phyloP scores from a whole-genome alignment of 306 rosid genomes.

The Malus fusca region DNA sequence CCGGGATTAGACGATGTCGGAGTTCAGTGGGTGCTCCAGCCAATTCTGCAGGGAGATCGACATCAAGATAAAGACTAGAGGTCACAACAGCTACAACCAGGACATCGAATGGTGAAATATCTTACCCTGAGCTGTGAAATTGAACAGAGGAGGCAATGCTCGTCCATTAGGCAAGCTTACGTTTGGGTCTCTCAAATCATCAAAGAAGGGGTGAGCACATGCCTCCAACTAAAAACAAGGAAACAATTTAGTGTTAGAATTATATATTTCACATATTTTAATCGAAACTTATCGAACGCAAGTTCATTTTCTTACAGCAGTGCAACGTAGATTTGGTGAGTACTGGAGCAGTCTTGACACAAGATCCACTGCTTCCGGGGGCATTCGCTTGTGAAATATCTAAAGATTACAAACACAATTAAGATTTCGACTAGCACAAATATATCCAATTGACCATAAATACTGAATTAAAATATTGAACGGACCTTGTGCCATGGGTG shows the following conservation, averaged over 20 bases:
- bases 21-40: slow-evolving; percentile 69
- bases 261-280: neutral
- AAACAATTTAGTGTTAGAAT: slow-evolving; percentile 3
- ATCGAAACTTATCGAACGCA: neutral
- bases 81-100: neutral
- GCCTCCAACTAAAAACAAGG: slow-evolving; percentile 68
- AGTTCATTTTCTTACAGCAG: slow-evolving; percentile 59
- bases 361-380: slow-evolving; percentile 82
- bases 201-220: slow-evolving; percentile 83
- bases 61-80: slow-evolving; percentile 16
- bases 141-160: slow-evolving; percentile 63
- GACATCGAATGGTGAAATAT: neutral
- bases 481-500: slow-evolving; percentile 97
- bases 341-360: slow-evolving; percentile 90
- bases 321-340: slow-evolving; percentile 88
- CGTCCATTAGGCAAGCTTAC: slow-evolving; percentile 62
- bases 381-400: slow-evolving; percentile 86
- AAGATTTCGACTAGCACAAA: slow-evolving; percentile 10
- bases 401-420: slow-evolving; percentile 19
- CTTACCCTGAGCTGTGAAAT: slow-evolving; percentile 83
- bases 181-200: slow-evolving; percentile 67
- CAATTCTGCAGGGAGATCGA: slow-evolving; percentile 48
- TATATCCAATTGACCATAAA: neutral
- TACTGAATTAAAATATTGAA: neutral
- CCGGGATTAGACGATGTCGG: slow-evolving; percentile 81